Percentiles rank a stretch among this genome's conserved stretches.
These are phyloP conservation scores for Alnus rubra DNA, from an alignment of 306 rosid genomes.

Conservation along the genomic window DNA sequence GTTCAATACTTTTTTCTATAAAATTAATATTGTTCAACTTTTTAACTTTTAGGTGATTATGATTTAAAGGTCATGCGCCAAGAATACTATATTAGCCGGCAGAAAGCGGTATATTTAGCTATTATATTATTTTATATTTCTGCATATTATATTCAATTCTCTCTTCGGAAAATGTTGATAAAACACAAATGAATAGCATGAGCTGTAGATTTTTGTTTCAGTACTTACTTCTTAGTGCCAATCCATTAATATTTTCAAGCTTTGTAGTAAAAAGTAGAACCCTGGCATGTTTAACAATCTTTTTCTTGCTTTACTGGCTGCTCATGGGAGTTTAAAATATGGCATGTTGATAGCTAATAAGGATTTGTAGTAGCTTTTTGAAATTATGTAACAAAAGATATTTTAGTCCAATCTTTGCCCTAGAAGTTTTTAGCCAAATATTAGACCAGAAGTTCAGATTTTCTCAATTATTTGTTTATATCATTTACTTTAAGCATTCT, in stretches of 20 bases:
- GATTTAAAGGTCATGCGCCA: constrained; percentile 99
- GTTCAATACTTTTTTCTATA: constrained; percentile 10
- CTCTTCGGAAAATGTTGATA: constrained; percentile 12
- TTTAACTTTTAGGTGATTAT: constrained; percentile 77
- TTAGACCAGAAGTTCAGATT: neutral
- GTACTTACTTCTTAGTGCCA: neutral
- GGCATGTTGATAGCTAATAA: neutral
- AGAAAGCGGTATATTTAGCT: constrained; percentile 69
- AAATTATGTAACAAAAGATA: neutral
- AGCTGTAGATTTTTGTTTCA: neutral
- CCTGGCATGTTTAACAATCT: neutral
- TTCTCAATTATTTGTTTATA: neutral
- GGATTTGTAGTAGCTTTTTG: neutral
- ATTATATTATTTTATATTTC: constrained; percentile 15
- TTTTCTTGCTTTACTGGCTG: neutral
- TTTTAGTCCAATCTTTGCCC: neutral
- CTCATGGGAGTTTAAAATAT: neutral
- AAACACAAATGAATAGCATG: constrained; percentile 16
- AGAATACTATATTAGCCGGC: constrained; percentile 83
- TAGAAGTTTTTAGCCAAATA: neutral
- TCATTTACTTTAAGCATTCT: neutral
- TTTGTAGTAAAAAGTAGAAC: neutral
- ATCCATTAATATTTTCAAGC: too few relatives aligned
- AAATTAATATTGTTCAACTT: constrained; percentile 26
- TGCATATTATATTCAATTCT: constrained; percentile 15